A percentile compares a stretch with the other conserved stretches of the same genome.
These are phyloP conservation scores for Globisporangium irregulare DNA, from an alignment of 352 stramenopile genomes.

Conservation along the genomic window DNA sequence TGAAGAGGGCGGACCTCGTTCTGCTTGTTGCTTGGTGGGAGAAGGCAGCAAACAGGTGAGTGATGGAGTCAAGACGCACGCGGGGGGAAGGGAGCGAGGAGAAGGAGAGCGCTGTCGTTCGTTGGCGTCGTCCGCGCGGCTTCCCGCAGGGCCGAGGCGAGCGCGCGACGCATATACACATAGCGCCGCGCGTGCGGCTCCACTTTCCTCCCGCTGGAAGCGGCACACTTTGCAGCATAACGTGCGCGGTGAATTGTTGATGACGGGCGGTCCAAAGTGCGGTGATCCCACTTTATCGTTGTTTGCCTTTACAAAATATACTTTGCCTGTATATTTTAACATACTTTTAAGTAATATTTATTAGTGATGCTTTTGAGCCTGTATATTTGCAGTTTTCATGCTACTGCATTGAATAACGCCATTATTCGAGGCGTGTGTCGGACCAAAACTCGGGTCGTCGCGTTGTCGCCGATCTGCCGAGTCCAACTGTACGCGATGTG, in stretches of 20 bases:
- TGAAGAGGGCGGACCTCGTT: background rate
- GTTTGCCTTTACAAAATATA: background rate
- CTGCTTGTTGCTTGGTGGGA: background rate
- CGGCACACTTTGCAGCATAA: background rate
- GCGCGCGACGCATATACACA: background rate
- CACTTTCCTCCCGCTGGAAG: background rate
- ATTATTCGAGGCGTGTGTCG: background rate
- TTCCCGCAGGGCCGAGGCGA: background rate
- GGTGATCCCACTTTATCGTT: background rate
- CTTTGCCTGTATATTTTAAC: background rate
- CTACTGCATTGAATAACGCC: background rate
- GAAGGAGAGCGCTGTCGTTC: background rate
- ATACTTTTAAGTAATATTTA: background rate
- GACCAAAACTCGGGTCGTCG: background rate
- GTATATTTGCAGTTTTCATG: background rate
- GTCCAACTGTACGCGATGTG: conserved; percentile 1
- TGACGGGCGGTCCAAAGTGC: background rate
- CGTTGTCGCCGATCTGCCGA: background rate
- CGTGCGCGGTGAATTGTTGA: background rate
- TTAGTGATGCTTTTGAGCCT: background rate
- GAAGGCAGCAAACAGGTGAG: background rate
- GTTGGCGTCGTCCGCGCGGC: background rate
- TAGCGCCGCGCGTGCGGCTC: background rate
- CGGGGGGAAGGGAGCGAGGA: background rate
- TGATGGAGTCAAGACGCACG: background rate